Evolutionary conservation across 768 basidiomycete species (phyloP).

Genomic region (Daedaleopsis nitida): DNA sequence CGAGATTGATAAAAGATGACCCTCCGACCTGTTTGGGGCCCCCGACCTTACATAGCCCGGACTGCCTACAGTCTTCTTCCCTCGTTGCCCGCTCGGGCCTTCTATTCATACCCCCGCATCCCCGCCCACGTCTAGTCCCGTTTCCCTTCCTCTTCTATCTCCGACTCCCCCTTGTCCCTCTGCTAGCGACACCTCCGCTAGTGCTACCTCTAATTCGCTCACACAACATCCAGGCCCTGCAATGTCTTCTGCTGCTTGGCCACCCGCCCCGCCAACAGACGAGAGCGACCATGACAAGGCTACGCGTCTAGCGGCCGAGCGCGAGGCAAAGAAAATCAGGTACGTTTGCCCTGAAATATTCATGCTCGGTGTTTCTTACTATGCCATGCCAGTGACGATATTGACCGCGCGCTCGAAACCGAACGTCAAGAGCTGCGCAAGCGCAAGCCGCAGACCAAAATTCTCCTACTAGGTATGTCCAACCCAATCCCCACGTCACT

Average conservation of each 20-base stretch:
- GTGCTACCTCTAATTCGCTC: too few species aligned
- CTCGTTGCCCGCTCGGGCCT: background rate
- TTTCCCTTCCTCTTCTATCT: background rate
- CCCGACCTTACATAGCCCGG: background rate
- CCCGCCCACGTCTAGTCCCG: background rate
- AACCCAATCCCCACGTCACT: background rate
- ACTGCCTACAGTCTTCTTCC: background rate
- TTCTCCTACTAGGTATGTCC: constrained; percentile 55
- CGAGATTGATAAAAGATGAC: constrained; percentile 1
- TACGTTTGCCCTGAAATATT: background rate
- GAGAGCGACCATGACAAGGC: constrained; percentile 44
- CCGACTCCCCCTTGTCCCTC: background rate
- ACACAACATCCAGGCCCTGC: background rate
- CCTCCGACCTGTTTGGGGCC: background rate
- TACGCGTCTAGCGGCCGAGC: constrained; percentile 42
- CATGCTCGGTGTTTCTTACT: background rate
- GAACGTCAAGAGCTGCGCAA: constrained; percentile 43
- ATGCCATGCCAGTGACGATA: constrained; percentile 47
- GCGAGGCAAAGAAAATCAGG: constrained; percentile 40
- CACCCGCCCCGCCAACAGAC: constrained; percentile 31
- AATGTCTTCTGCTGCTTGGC: constrained; percentile 25
- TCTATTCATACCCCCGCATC: background rate
- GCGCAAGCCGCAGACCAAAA: constrained; percentile 42
- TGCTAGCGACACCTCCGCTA: background rate
- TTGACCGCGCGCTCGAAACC: constrained; percentile 52